Evolutionary conservation across 1,284 basidiomycete genomes (phyloP).

Genomic region (Takashimella tepidaria): DNA sequence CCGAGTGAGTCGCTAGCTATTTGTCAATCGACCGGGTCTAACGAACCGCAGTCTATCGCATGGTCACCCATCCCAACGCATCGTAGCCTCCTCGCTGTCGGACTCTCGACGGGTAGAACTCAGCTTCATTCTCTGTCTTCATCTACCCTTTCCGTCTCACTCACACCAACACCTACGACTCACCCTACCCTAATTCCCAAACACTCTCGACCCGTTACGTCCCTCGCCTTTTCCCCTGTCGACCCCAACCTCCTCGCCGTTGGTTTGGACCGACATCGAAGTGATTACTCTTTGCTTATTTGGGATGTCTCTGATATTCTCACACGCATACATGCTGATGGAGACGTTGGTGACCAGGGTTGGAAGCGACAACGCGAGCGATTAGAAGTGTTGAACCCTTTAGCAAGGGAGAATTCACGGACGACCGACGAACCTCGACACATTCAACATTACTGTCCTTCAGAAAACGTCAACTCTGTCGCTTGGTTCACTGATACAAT

Average conservation of each 20-base stretch:
- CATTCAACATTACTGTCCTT: conserved; percentile 43
- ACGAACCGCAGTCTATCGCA: no score
- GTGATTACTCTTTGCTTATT: conserved; percentile 42
- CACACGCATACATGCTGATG: conserved; percentile 14
- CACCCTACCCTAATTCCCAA: conserved; percentile 32
- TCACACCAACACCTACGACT: conserved; percentile 10
- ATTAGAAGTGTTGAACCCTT: conserved; percentile 13
- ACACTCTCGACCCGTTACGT: conserved; percentile 37
- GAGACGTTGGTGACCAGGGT: background rate
- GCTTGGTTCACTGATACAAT: conserved; percentile 23
- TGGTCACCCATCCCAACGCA: conserved; percentile 39
- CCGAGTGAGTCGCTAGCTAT: conserved; percentile 16
- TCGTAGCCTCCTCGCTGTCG: conserved; percentile 33
- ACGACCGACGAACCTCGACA: conserved; percentile 24
- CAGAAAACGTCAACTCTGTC: conserved; percentile 39
- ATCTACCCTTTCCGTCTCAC: conserved; percentile 19
- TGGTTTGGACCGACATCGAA: conserved; percentile 43
- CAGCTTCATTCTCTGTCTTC: conserved; percentile 33
- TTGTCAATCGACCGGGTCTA: conserved; percentile 17
- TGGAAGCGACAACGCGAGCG: conserved; percentile 27
- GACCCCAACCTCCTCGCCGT: conserved; percentile 41
- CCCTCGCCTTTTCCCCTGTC: conserved; percentile 36
- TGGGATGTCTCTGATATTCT: conserved; percentile 44
- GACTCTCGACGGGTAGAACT: conserved; percentile 35
- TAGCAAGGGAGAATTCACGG: background rate